Evolutionary conservation across 306 rosid species (phyloP).

Genomic region (Leucaena leucocephala): DNA sequence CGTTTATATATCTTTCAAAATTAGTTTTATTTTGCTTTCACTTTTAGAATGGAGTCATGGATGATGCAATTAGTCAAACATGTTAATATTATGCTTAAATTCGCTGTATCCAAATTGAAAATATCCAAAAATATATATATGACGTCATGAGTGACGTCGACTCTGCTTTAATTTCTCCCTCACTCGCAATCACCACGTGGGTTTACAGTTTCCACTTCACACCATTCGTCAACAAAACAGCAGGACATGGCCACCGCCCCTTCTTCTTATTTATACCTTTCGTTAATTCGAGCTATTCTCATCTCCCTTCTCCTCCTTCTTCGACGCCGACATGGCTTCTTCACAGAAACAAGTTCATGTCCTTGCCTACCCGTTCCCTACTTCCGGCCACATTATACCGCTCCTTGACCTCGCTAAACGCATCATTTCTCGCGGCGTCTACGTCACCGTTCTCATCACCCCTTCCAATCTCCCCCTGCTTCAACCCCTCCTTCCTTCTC

Average conservation of each 20-base stretch:
- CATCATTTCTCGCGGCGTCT: conserved; percentile 40
- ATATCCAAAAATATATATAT: not conserved
- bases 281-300: not conserved
- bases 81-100: not conserved
- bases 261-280: not conserved
- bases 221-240: not conserved
- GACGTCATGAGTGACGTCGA: conserved; percentile 4
- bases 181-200: too few species aligned
- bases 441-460: conserved; percentile 50
- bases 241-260: too few species aligned
- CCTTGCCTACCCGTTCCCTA: conserved; percentile 41
- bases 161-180: too few species aligned
- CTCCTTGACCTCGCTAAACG: conserved; percentile 38
- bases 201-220: too few species aligned
- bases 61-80: not conserved
- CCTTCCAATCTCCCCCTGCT: conserved; percentile 32
- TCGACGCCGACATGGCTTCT: not conserved
- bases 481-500: conserved; percentile 37
- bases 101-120: not conserved
- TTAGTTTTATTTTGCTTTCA: too few species aligned
- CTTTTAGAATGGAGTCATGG: not conserved
- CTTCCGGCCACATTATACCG: conserved; percentile 56
- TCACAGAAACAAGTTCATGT: conserved; percentile 31
- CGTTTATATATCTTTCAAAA: too few species aligned
- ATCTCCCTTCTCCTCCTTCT: not conserved